Base-by-base conservation (phyloP, 345 rosid species). In the Hibiscus syriacus region DNA sequence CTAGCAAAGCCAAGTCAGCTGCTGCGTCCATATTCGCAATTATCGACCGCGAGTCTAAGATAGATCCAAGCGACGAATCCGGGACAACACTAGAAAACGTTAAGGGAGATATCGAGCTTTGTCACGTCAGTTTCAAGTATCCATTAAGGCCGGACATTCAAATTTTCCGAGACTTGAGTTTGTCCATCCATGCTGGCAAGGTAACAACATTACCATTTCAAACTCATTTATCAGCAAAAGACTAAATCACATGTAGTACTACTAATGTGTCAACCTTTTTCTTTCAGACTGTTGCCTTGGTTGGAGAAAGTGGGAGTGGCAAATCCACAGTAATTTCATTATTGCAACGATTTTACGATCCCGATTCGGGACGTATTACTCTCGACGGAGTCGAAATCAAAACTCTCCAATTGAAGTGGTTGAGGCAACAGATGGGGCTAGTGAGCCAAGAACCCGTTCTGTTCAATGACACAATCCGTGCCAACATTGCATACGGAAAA, bases 301-400 rank as follows among this genome's bases (percentile, higher is more conserved):
- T 91, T 32, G 96, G 93, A 73, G 97, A 89, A 71, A 91, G 96
- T 38, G 96, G 97, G 13, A 73, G 96, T 13, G 97, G 96, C 2
- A 91, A 91, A 77, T 91, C 96, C 0, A 87, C 96, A 0, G 91
- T 85, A 32, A 79, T 87, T 4, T 71, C 97, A 0, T 65, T 89
- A 73, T 19, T 91, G 79, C 96, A 87, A 63, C 75, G 97, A 53
- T 91, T 89, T 67, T 89, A 91, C 23, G 87, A 89, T 74, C 90
- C 87, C 6, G 91, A 91, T 52, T 80, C 93, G 0, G 97, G 97
- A 43, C 80, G 41, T n/a, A 84, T 89, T 23, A 87, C 83, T 43
- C 81, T 91, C 1, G 97, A 88, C 34, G 88, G 97, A 19, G 78
- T 81, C 36, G 87, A 87, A 60, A 87, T 89, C 50, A 80, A 78